These are phyloP conservation scores for Kalmusia sp. DNA, from an alignment of 2,329 filamentous ascomycete species.

Conservation along the genomic window DNA sequence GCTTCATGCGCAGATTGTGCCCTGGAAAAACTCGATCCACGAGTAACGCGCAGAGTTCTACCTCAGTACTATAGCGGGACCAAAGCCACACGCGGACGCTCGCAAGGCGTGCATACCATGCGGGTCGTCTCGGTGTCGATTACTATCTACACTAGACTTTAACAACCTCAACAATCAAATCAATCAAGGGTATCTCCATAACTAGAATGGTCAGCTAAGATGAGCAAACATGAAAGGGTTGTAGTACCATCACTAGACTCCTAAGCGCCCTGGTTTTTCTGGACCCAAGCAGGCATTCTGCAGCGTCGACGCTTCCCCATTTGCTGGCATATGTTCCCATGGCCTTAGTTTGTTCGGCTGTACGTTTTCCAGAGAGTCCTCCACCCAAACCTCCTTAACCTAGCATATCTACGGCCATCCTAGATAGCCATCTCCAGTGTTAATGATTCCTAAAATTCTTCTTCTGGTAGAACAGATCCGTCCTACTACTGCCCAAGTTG, in stretches of 20 bases:
- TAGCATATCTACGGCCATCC: neutral
- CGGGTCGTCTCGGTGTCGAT: no score
- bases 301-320: no score
- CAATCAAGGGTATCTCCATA: slow-evolving; percentile 2
- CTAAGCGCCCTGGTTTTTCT: slow-evolving; percentile 1
- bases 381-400: neutral
- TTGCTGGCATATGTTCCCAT: no score
- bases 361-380: no score
- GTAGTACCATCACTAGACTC: slow-evolving; percentile 1
- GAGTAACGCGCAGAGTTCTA: no score
- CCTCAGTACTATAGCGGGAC: no score
- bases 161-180: neutral
- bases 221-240: neutral
- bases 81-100: no score
- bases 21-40: no score
- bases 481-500: slow-evolving; percentile 93
- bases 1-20: no score
- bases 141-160: neutral
- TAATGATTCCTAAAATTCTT: slow-evolving; percentile 71
- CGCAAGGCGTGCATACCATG: no score
- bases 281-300: no score
- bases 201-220: slow-evolving; percentile 1
- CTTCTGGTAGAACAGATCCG: slow-evolving; percentile 84
- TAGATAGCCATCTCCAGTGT: neutral
- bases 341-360: no score